These are phyloP conservation scores for Ascocoryne sarcoides DNA, from an alignment of 2,329 filamentous ascomycete genomes.

Conservation along the genomic window DNA sequence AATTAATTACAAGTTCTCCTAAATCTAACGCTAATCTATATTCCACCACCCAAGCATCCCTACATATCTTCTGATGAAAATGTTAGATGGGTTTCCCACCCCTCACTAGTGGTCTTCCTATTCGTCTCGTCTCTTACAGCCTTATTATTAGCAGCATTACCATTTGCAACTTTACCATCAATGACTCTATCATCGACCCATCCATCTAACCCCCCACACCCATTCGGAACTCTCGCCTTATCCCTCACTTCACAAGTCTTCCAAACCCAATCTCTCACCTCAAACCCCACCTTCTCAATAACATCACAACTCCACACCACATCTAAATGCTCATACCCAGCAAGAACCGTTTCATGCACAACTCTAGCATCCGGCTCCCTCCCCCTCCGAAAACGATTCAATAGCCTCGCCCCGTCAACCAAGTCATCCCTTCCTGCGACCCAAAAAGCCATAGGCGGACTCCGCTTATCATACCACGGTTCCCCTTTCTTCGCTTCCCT, in stretches of 20 bases:
- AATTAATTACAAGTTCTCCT: not conserved
- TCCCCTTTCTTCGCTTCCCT: not conserved
- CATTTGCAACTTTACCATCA: not conserved
- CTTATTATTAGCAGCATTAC: too few species aligned
- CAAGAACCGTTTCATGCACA: not conserved
- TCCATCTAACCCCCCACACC: not conserved
- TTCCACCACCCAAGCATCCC: not conserved
- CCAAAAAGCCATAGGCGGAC: conserved; percentile 6
- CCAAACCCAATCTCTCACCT: conserved; percentile 1
- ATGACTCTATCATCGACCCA: conserved; percentile 4
- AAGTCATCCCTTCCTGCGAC: conserved; percentile 2
- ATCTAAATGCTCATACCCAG: conserved; percentile 4
- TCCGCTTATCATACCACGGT: not conserved
- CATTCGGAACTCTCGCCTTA: conserved; percentile 1
- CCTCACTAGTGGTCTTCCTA: not conserved
- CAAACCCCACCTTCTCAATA: conserved; percentile 3
- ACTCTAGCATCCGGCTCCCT: conserved; percentile 3
- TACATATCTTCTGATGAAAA: not conserved
- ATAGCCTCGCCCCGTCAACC: conserved; percentile 3
- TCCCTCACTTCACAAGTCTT: conserved; percentile 1
- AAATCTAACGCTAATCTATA: not conserved
- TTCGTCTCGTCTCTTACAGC: not conserved
- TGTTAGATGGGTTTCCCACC: not conserved
- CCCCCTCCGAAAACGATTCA: conserved; percentile 4
- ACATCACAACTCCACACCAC: conserved; percentile 4